Base-by-base conservation (phyloP, 345 rosid species). In the Dipteronia sinensis region DNA sequence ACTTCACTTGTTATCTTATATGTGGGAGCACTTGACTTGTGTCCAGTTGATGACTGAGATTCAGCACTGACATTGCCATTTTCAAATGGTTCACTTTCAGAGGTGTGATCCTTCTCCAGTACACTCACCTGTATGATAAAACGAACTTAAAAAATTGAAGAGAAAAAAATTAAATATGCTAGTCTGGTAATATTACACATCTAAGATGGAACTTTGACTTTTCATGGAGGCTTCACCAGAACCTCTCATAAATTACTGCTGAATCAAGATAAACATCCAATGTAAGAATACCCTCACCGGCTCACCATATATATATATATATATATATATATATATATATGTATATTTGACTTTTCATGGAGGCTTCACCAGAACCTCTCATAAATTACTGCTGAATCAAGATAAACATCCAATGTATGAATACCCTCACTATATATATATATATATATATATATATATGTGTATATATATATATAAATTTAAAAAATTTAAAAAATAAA, bases 121-220 rank as follows among this genome's bases (percentile, higher is more conserved):
- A 80, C 74, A 74, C 84, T 87, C 77, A 81, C 82, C 93, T 88
- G 86, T 40, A 80, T 40, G 81, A 59, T 65, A 73, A 74, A 75
- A 76, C 23, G 17, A 82, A 61, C 53, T 82, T 47, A 23, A 79
- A 78, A 72, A 71, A 66, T 70, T 53, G 69, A 38, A 49, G 42
- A 76, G 29, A 65, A 80, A 62, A 62, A 82, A 53, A 47, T 34
- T 22, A 65, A 2, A 53, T 61, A 31, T 47, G 25, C 49, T 20
- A 67, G 34, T 34, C 59, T 71, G 29, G 29, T 4, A 73, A 68
- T 51, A 58, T 40, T 78, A 31, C 42, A n/a, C 23, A 72, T 34
- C 13, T 42, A 29, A 67, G 13, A 20, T 58, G 66, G 56, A 76
- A 76, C 53, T 76, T 40, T 20, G 16, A 72, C 72, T 59, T 63